phyloP scores from a whole-genome alignment of 306 rosid genomes.

The Lupinus albus region DNA sequence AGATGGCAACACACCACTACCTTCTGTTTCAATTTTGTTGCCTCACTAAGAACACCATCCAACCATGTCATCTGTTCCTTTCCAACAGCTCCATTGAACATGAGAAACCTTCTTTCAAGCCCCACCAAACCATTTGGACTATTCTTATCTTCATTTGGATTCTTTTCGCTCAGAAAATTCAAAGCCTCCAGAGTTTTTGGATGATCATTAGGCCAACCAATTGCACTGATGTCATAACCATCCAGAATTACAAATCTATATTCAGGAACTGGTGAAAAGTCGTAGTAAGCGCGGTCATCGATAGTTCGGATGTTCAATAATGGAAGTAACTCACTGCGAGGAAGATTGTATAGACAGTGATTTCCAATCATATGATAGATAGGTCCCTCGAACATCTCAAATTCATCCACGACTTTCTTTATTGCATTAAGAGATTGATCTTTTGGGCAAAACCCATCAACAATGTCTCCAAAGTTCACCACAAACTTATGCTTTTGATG shows the following conservation, averaged over 20 bases:
- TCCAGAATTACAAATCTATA: constrained; percentile 84
- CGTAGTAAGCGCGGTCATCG: constrained; percentile 68
- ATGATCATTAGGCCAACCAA: constrained; percentile 90
- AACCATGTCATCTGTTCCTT: constrained; percentile 87
- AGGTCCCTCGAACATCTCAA: constrained; percentile 65
- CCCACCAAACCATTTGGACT: constrained; percentile 71
- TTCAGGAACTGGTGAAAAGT: constrained; percentile 72
- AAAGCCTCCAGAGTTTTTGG: constrained; percentile 63
- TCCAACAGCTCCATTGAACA: constrained; percentile 92
- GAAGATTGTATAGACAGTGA: constrained; percentile 95
- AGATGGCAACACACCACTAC: constrained; percentile 80
- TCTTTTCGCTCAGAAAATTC: constrained; percentile 62
- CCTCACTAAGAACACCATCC: constrained; percentile 67
- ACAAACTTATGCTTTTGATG: constrained; percentile 64
- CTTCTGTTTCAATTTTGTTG: constrained; percentile 67
- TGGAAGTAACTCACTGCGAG: constrained; percentile 74
- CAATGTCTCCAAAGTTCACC: constrained; percentile 84
- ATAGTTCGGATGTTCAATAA: constrained; percentile 61
- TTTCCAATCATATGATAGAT: constrained; percentile 88
- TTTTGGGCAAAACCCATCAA: constrained; percentile 85
- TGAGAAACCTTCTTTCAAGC: constrained; percentile 75
- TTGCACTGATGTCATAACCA: constrained; percentile 80
- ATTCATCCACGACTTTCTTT: constrained; percentile 61
- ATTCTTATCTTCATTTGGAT: constrained; percentile 82
- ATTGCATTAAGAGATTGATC: constrained; percentile 67